Base-by-base conservation (phyloP, 441 rosid species). In the Breynia disticha region DNA sequence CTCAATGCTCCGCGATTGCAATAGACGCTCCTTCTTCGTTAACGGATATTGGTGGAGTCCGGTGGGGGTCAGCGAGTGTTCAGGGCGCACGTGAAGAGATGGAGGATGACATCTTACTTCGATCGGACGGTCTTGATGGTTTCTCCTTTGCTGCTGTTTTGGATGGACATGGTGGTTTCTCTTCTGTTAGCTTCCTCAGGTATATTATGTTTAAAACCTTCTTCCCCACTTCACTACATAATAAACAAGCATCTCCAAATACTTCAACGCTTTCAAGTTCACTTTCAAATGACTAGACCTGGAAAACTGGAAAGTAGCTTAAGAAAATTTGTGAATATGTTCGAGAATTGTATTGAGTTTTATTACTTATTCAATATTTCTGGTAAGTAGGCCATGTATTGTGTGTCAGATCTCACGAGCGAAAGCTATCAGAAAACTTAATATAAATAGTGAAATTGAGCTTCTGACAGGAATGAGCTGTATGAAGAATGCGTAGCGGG, bases 111-210 rank as follows among this genome's bases (percentile, higher is more conserved):
- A 59, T 85, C 54, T 70, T 80, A 15, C 56, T 91, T 57, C 82
- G 85, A 50, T 71, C 94, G 2, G 95, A 83, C 1, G 88, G 76
- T 32, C 76, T 85, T 17, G 80, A 82, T 18, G 88, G 76, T 20
- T 87, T 82, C 90, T 80, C 89, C 9, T 90, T 81, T 48, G 95
- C 98, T 3, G 96, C 88, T 0, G 84, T 90, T 51, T 79, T 85
- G 56, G 98, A 90, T 52, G 96, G 98, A 35, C 98, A 90, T 44
- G 98, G 85, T 43, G 96, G 98, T 28, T 64, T 75, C 55, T 68
- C 93, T 63, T 72, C 93, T 18, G 93, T 78, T 62, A 70, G 72
- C 22, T 90, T 87, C 75, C 87, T 87, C 56, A 85, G 86, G 97
- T 79, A 57, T 17, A 38, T n/a, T n/a, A n/a, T n/a, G n/a, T n/a